Conservation (phyloP, 257 asterid species). For the Capsicum chinense region DNA sequence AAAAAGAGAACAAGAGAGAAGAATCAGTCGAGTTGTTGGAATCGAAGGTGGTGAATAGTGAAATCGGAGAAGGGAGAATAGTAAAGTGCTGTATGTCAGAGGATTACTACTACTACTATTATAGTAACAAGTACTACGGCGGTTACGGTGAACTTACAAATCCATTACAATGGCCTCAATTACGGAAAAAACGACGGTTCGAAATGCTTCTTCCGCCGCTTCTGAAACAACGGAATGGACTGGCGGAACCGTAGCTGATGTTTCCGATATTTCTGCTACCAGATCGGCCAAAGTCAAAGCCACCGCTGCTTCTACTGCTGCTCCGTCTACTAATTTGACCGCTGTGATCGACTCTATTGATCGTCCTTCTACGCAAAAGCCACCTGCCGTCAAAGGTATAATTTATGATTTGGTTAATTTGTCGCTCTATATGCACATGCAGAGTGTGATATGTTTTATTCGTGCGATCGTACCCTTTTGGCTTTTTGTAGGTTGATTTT, state of each 20-base stretch:
- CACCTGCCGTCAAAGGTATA: slow-evolving; percentile 29
- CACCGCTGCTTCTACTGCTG: neutral
- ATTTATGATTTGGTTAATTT: slow-evolving; percentile 1
- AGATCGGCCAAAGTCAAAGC: slow-evolving; percentile 21
- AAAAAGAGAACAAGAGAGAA: neutral
- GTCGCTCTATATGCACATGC: neutral
- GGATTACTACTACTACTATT: slow-evolving; percentile 34
- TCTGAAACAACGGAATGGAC: neutral
- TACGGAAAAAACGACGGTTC: slow-evolving; percentile 78
- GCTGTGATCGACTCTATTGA: slow-evolving; percentile 32
- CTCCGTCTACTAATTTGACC: slow-evolving; percentile 26
- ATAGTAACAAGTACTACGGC: slow-evolving; percentile 57
- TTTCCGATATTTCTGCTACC: slow-evolving; percentile 24
- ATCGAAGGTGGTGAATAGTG: slow-evolving; percentile 44
- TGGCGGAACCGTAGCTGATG: slow-evolving; percentile 15
- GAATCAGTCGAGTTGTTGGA: neutral
- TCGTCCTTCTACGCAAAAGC: slow-evolving; percentile 19
- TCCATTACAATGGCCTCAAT: slow-evolving; percentile 93
- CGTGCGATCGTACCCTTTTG: neutral
- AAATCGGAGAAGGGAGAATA: slow-evolving; percentile 35
- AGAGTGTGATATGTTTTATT: neutral
- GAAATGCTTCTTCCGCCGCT: slow-evolving; percentile 32
- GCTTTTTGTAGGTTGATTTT: neutral
- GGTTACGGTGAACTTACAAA: slow-evolving; percentile 71
- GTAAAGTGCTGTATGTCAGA: slow-evolving; percentile 73